Base-by-base conservation (phyloP, 306 rosid genomes). In the Dalbergia cochinchinensis region DNA sequence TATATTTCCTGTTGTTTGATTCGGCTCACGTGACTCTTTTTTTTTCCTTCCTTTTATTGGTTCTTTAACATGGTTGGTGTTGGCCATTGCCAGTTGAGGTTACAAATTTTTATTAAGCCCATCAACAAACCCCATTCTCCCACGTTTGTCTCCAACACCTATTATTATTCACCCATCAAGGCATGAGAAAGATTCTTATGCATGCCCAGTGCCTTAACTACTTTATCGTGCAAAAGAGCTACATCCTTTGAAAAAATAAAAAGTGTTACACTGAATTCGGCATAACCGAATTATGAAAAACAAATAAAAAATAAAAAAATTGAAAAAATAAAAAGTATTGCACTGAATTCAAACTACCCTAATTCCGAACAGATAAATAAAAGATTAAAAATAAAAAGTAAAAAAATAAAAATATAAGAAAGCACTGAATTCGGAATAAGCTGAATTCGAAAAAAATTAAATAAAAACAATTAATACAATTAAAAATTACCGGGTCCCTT, bases 121-220 rank as follows among this genome's bases (percentile, higher is more conserved):
- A 12, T 69, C n/a, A 20, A 16, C 42, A 37, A 59, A 65, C 31
- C 7, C 11, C 10, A 10, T 35, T 19, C 64, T 33, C 15, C 84
- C 88, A 82, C 87, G 80, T 81, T 64, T 39, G 33, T 67, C 35
- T 73, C 79, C 78, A 83, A 75, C 55, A 66, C 8, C 83, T 63
- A 60, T 19, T 11, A 67, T 34, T 42, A 63, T 64, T 82, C 77
- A 57, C 65, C 72, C 20, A 78, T 35, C 42, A 48, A 47, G 13
- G 16, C 79, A 13, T n/a, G n/a, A 57, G 18, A 80, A 58, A 82
- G 76, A 74, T 82, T 82, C 85, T 68, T 35, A 9, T 70, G 61
- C 74, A 61, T 81, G 0, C 35, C 8, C 50, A 58, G 15, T 53
- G 78, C 48, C 48, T 66, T 5, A 8, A 26, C 45, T 73, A 55